Evolutionary conservation across 2,329 filamentous ascomycete species (phyloP), one percentile per base, ranked within the genome.

Genomic region (Claviceps humidiphila): DNA sequence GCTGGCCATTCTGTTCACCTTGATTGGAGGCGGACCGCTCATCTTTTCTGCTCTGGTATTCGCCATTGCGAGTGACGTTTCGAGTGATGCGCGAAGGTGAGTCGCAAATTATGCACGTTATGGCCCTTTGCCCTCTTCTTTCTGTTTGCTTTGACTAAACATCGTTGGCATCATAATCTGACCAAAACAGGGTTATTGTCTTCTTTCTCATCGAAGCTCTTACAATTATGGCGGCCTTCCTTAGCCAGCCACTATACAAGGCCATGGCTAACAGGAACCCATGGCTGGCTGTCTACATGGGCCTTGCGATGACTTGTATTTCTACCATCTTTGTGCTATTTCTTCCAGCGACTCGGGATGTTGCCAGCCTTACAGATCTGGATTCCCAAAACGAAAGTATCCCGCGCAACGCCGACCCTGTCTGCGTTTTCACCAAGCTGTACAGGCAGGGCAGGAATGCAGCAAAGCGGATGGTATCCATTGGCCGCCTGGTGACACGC

Each of bases 11-110:
- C 38, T 53, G 13, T 30, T 53, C 37, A 50, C 24, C 3, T 44
- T 53, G 11, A 47, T 53, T 22, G 47, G 51, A 37, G 51, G 51
- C 34, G 51, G 51, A 9, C 42, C 51, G 4, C 14, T 44, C 24
- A 37, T 53, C n/a, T 53, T 53, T 26, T 47, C 43, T 30, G 51
- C 47, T 22, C 26, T 53, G 24, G 42, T 50, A 8, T 50, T 41
- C 16, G 51, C 47, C 24, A 50, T 53, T 37, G 51, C 51, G 11
- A 53, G 42, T 34, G 51, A 53, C 26, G 47, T 53, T 20, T 38
- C 47, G 11, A 47, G 37, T 43, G 16, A 53, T 45, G 47, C 41
- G 14, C 42, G 47, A 17, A 47, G 51, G 51, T 53, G 39, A 41
- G 40, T 17, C 9, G 26, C 48, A 7, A 8, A 14, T 9, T 5